Evolutionary conservation across 192 early-diverging fungal genomes (phyloP).

Genomic region (Nowakowskiella sp.): DNA sequence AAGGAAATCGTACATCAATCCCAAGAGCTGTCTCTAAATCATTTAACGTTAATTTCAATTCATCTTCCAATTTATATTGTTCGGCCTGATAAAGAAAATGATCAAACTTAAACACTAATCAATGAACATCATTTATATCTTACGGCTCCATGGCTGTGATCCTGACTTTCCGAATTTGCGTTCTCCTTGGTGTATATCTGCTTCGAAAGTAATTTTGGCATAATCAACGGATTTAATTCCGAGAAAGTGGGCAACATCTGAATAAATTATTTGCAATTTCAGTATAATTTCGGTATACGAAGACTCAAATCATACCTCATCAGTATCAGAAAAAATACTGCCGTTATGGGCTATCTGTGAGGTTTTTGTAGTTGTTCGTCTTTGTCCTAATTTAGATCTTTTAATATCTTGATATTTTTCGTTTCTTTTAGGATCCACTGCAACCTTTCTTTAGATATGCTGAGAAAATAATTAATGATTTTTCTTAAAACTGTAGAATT

Average conservation of each 20-base stretch:
- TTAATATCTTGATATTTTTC: not conserved
- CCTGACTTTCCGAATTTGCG: not conserved
- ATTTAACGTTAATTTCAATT: not conserved
- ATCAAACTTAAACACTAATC: not conserved
- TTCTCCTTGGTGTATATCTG: not conserved
- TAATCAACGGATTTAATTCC: conserved; percentile 35
- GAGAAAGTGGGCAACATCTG: conserved; percentile 17
- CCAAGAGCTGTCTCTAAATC: not conserved
- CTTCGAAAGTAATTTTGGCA: conserved; percentile 9
- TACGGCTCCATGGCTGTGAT: not conserved
- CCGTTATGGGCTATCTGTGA: not conserved
- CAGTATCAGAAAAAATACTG: conserved; percentile 10
- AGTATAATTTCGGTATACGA: not conserved
- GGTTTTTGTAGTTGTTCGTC: conserved; percentile 8
- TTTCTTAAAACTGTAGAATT: not conserved
- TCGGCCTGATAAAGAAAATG: conserved; percentile 1
- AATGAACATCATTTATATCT: not conserved
- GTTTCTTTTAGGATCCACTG: too few relatives aligned
- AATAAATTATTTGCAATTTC: not conserved
- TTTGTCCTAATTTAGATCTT: conserved; percentile 9
- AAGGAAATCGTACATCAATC: not conserved
- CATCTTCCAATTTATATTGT: conserved; percentile 5
- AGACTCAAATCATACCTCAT: not conserved
- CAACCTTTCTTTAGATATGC: conserved; percentile 45
- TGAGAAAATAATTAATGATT: not conserved